phyloP scores from a whole-genome alignment of 768 basidiomycete species.

The Boletus fagicola region DNA sequence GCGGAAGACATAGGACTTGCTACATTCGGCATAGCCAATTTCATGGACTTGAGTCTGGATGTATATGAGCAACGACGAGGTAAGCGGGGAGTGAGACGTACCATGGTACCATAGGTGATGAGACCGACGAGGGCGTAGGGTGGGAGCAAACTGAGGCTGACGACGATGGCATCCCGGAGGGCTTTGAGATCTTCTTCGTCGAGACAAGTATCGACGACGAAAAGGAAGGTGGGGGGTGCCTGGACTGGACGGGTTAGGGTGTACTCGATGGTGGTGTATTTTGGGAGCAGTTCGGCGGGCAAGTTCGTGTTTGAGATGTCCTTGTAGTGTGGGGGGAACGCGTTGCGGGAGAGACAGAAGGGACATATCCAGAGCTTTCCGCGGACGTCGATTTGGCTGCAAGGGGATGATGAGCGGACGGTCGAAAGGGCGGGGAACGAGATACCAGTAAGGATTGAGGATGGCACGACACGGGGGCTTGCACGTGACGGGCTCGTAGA shows the following conservation, averaged over 20 bases:
- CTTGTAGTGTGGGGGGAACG: constrained; percentile 98
- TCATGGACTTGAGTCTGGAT: constrained; percentile 96
- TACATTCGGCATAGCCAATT: constrained; percentile 93
- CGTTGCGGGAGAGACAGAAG: constrained; percentile 94
- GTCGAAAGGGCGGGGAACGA: constrained; percentile 5
- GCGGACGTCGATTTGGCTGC: constrained; percentile 95
- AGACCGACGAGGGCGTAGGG: constrained; percentile 93
- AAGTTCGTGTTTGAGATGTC: constrained; percentile 97
- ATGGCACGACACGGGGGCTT: constrained; percentile 97
- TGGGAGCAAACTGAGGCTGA: constrained; percentile 89
- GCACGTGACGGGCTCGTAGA: constrained; percentile 98
- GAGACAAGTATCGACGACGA: constrained; percentile 95
- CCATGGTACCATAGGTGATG: constrained; percentile 98
- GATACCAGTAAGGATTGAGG: constrained; percentile 94
- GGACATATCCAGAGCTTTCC: constrained; percentile 99
- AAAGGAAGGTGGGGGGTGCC: constrained; percentile 94
- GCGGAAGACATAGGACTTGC: constrained; percentile 98
- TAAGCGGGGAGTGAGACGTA: constrained; percentile 32
- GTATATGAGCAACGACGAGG: background rate
- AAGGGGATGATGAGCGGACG: constrained; percentile 7
- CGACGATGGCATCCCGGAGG: constrained; percentile 89
- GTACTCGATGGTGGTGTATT: constrained; percentile 99
- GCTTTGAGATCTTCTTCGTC: constrained; percentile 96
- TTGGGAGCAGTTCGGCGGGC: constrained; percentile 92
- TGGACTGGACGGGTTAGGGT: constrained; percentile 90